phyloP scores from a whole-genome alignment of 2,329 filamentous ascomycete genomes.

The Aspergillus felis region DNA sequence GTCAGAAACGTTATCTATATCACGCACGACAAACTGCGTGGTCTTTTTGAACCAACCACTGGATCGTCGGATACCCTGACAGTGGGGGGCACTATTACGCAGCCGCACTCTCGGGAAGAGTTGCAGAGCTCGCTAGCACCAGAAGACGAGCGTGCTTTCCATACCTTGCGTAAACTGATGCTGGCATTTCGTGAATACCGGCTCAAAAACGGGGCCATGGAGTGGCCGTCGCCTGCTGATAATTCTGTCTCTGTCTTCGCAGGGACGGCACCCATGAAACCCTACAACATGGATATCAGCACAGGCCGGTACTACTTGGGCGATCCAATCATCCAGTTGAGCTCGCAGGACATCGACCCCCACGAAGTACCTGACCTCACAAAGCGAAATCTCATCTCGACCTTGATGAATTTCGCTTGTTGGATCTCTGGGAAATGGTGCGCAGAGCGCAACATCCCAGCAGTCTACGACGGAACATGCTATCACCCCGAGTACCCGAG shows the following conservation, averaged over 20 bases:
- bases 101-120: conserved; percentile 15
- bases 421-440: conserved; percentile 34
- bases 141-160: conserved; percentile 34
- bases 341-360: conserved; percentile 25
- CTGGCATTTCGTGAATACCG: conserved; percentile 34
- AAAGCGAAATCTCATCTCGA: conserved; percentile 38
- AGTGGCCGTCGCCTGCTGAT: conserved; percentile 21
- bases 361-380: conserved; percentile 37
- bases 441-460: conserved; percentile 34
- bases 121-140: conserved; percentile 26
- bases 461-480: conserved; percentile 35
- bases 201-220: conserved; percentile 37
- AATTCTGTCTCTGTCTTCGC: conserved; percentile 24
- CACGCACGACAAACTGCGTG: conserved; percentile 43
- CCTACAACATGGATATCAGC: conserved; percentile 27
- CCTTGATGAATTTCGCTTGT: conserved; percentile 55
- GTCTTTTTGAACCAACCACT: conserved; percentile 31
- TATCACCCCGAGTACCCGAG: conserved; percentile 38
- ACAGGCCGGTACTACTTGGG: conserved; percentile 34
- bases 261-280: conserved; percentile 18
- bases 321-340: conserved; percentile 41
- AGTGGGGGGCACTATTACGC: conserved; percentile 29
- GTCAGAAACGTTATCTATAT: conserved; percentile 53
- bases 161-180: conserved; percentile 36
- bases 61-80: conserved; percentile 19